Evolutionary conservation across 164 flowering plant species (phyloP), one percentile per base, ranked within the genome.

Genomic region (Kalanchoe fedtschenkoi): DNA sequence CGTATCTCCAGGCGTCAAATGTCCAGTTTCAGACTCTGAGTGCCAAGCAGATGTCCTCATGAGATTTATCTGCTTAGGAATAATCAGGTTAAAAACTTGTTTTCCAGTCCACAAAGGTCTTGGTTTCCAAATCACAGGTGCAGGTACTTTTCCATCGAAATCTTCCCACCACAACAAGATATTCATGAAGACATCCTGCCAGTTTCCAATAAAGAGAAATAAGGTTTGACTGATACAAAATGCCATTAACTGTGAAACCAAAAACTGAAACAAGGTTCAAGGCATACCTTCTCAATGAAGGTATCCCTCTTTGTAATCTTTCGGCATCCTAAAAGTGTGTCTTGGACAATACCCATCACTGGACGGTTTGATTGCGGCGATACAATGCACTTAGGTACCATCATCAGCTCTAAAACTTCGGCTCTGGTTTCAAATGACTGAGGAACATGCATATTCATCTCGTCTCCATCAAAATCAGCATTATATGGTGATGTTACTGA

Each of bases 401-500:
- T 88, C 97, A 95, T 95, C 53, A 95, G 82, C 74, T 95, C 99
- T 76, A 91, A 71, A 17, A 91, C 97, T 70, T 95, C 99, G 34
- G 99, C 99, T 71, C 99, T 86, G 21, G 99, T 91, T 73, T 91
- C 99, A 86, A 91, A 95, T 53, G 99, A 95, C 74, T 95, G 99
- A 56, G 99, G 99, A 62, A 95, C 99, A 67, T 95, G 99, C 97
- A 91, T 95, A 66, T 95, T 95, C 99, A 95, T 95, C 72, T 95
- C 99, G 76, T 95, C 99, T 22, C 99, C 99, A 79, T 95, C 99
- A 79, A 95, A 91, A 83, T 95, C 99, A 75, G 99, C 99, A 84
- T 95, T 95, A 69, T 95, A 95, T 19, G 99, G 99, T 6, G 99
- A 85, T 14, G 99, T 95, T 10, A 95, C 99, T 58, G 99, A 91